phyloP scores from a whole-genome alignment of 345 rosid genomes.

The Leavenworthia alabamica region DNA sequence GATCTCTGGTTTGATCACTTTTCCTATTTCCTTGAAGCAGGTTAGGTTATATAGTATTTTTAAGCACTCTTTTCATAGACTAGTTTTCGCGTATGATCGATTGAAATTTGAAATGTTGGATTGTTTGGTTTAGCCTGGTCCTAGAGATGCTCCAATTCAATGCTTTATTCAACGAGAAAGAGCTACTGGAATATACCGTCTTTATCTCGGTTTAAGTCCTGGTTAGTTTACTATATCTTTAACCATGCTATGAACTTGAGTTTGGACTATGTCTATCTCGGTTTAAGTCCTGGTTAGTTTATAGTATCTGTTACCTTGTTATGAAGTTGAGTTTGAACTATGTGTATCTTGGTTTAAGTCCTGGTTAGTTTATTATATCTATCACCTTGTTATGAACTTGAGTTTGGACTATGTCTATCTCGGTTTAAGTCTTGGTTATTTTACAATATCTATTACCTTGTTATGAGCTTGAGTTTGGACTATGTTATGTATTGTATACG shows the following conservation, averaged over 20 bases:
- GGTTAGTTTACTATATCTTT: conserved; percentile 39
- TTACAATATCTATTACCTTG: too few relatives aligned
- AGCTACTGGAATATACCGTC: conserved; percentile 52
- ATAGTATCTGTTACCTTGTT: not conserved
- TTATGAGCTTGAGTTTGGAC: conserved; percentile 7
- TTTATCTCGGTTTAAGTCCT: conserved; percentile 80
- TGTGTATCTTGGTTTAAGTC: conserved; percentile 68
- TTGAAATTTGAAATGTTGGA: not conserved
- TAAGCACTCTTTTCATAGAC: not conserved
- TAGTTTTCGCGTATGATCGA: not conserved
- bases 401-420: conserved; percentile 33
- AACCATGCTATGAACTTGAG: not conserved
- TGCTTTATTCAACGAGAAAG: conserved; percentile 84
- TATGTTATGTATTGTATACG: not conserved
- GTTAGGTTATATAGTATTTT: conserved; percentile 30
- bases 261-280: conserved; percentile 38
- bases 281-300: conserved; percentile 77
- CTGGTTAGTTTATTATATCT: conserved; percentile 46
- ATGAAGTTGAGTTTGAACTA: not conserved
- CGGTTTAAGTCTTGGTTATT: conserved; percentile 82
- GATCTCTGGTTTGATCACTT: conserved; percentile 65
- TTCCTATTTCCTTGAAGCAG: conserved; percentile 81
- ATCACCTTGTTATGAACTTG: not conserved
- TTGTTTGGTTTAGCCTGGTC: conserved; percentile 63
- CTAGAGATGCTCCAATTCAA: conserved; percentile 73